Percentiles rank a stretch among this genome's conserved stretches.
Evolutionary conservation across 306 rosid species (phyloP).

Genomic region (Cyamopsis tetragonoloba): DNA sequence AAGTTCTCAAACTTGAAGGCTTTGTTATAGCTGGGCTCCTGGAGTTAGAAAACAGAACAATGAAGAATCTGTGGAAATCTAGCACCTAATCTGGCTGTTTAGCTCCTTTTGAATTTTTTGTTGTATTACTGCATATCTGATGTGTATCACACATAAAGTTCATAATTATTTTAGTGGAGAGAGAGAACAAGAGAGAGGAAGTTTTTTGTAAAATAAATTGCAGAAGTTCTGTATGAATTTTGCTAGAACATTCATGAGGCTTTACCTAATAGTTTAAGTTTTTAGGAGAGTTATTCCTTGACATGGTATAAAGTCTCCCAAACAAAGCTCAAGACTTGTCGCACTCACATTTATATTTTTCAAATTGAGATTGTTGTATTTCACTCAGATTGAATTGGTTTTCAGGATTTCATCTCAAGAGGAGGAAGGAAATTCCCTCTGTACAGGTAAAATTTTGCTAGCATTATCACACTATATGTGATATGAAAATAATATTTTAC

Average conservation of each 20-base stretch:
- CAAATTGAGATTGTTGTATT: conserved; percentile 36
- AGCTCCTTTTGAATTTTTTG: not conserved
- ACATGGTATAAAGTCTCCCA: not conserved
- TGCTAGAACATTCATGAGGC: not conserved
- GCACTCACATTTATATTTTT: not conserved
- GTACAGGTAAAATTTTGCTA: conserved; percentile 56
- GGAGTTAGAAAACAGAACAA: not conserved
- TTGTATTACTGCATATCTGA: no score
- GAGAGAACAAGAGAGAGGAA: not conserved
- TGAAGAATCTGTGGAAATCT: not conserved
- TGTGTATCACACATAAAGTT: no score
- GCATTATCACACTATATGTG: not conserved
- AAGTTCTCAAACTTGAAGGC: no score
- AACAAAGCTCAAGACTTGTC: not conserved
- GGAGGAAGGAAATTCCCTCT: conserved; percentile 77
- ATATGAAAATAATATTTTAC: not conserved
- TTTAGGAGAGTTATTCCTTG: not conserved
- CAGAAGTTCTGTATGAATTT: not conserved
- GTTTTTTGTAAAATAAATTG: not conserved
- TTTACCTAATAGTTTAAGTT: not conserved
- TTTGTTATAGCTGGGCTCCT: no score
- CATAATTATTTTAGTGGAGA: not conserved
- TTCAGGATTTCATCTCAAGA: conserved; percentile 87
- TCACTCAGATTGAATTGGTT: conserved; percentile 18
- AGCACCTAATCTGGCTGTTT: not conserved